Percentiles rank a stretch among this genome's conserved stretches.
These are phyloP conservation scores for Kuraishia borneana DNA, from an alignment of 805 yeast species.

Conservation along the genomic window DNA sequence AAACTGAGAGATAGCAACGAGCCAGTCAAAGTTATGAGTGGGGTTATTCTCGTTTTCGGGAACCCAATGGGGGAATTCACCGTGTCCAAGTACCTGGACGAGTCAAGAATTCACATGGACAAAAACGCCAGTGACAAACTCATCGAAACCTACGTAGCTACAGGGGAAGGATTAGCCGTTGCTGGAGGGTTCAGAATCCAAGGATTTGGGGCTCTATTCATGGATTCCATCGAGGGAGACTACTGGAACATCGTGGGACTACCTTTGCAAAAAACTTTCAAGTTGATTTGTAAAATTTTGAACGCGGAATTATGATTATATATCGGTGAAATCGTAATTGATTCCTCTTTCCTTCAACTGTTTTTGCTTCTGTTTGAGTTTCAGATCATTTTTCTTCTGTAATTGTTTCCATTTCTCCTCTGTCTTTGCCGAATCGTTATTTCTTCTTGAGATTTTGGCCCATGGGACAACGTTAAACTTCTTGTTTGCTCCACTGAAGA, in stretches of 20 bases:
- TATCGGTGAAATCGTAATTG: slow-evolving; percentile 25
- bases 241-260: slow-evolving; percentile 81
- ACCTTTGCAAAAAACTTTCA: slow-evolving; percentile 53
- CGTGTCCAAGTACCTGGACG: slow-evolving; percentile 10
- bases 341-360: slow-evolving; percentile 49
- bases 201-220: slow-evolving; percentile 55
- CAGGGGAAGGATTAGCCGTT: slow-evolving; percentile 67
- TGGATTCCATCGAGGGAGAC: slow-evolving; percentile 64
- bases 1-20: slow-evolving; percentile 28
- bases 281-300: slow-evolving; percentile 2
- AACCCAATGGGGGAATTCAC: slow-evolving; percentile 7
- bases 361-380: slow-evolving; percentile 31
- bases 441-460: slow-evolving; percentile 38
- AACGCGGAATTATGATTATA: slow-evolving; percentile 1
- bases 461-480: slow-evolving; percentile 51
- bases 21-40: slow-evolving; percentile 42
- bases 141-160: slow-evolving; percentile 47
- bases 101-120: slow-evolving; percentile 25
- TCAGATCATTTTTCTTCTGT: slow-evolving; percentile 30
- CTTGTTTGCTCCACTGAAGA: slow-evolving; percentile 46
- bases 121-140: slow-evolving; percentile 38
- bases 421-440: slow-evolving; percentile 48
- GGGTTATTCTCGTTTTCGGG: slow-evolving; percentile 28
- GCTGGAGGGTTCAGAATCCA: slow-evolving; percentile 94
- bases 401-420: slow-evolving; percentile 44